Conservation (phyloP, 2,329 filamentous ascomycete genomes). For the Fusarium aywerte region DNA sequence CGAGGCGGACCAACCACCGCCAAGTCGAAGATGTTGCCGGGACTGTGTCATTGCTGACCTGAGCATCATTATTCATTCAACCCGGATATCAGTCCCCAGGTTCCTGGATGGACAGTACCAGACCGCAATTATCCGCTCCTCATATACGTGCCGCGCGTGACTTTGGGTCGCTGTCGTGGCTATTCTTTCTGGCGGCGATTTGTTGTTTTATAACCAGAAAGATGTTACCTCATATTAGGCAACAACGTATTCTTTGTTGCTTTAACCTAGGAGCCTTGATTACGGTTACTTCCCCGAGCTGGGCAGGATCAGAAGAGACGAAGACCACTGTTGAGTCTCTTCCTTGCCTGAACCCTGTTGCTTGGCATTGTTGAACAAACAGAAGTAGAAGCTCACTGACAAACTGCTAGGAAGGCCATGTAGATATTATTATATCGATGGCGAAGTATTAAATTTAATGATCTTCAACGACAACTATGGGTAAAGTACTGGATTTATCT, state of each 20-base stretch:
- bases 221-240: conserved; percentile 12
- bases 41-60: conserved; percentile 13
- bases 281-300: background rate
- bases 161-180: conserved; percentile 2
- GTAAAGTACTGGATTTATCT: background rate
- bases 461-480: background rate
- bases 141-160: conserved; percentile 2
- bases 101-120: conserved; percentile 13
- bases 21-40: conserved; percentile 23
- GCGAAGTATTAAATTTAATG: background rate
- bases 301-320: conserved; percentile 4
- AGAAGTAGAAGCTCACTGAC: conserved; percentile 20
- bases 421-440: background rate
- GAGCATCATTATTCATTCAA: conserved; percentile 3
- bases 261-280: background rate
- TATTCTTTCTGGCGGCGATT: conserved; percentile 5
- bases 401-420: background rate
- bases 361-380: conserved; percentile 29
- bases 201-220: conserved; percentile 1
- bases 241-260: conserved; percentile 3
- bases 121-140: background rate
- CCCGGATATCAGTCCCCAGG: conserved; percentile 3
- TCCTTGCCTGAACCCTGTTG: conserved; percentile 26
- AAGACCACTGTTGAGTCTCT: background rate
- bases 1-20: conserved; percentile 27